Conservation (phyloP, 768 basidiomycete species). For the Cystobasidiopsis lactophilus region DNA sequence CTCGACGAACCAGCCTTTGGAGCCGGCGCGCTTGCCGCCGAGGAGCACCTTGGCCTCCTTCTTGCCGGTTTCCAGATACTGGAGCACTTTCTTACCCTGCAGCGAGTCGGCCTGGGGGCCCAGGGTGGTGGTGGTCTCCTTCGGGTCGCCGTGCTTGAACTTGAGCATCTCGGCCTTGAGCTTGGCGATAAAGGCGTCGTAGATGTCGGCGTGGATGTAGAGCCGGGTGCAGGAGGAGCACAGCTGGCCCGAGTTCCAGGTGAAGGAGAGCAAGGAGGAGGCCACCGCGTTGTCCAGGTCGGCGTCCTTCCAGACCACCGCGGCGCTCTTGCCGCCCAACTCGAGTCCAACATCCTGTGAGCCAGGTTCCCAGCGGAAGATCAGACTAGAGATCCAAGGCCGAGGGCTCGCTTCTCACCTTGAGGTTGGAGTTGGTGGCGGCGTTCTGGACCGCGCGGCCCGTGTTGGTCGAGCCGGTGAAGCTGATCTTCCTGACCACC, state of each 20-base stretch:
- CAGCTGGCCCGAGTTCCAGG: slow-evolving; percentile 30
- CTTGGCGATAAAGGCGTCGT: slow-evolving; percentile 43
- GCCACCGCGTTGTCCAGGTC: slow-evolving; percentile 17
- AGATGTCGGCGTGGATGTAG: slow-evolving; percentile 38
- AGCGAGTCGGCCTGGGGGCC: slow-evolving; percentile 46
- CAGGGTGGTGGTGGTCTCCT: background rate
- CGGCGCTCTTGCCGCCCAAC: slow-evolving; percentile 27
- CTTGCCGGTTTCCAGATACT: background rate
- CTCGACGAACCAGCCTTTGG: too few relatives aligned
- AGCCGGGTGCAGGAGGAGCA: slow-evolving; percentile 60
- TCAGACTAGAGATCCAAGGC: slow-evolving; percentile 17
- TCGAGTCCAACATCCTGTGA: background rate
- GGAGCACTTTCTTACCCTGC: slow-evolving; percentile 37
- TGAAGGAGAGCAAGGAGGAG: slow-evolving; percentile 39
- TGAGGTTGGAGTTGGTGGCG: slow-evolving; percentile 16
- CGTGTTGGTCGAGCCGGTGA: slow-evolving; percentile 19
- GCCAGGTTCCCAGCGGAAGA: background rate
- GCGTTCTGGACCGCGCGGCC: slow-evolving; percentile 11
- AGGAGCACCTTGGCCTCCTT: slow-evolving; percentile 27
- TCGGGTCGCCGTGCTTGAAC: slow-evolving; percentile 20
- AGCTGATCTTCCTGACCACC: slow-evolving; percentile 17
- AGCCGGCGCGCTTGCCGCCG: slow-evolving; percentile 30
- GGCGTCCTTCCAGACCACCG: slow-evolving; percentile 34
- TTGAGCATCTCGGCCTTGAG: slow-evolving; percentile 26
- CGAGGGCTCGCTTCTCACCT: too few relatives aligned